Base-by-base conservation (phyloP, 352 stramenopile species). In the Globisporangium rhizosaccharum region DNA sequence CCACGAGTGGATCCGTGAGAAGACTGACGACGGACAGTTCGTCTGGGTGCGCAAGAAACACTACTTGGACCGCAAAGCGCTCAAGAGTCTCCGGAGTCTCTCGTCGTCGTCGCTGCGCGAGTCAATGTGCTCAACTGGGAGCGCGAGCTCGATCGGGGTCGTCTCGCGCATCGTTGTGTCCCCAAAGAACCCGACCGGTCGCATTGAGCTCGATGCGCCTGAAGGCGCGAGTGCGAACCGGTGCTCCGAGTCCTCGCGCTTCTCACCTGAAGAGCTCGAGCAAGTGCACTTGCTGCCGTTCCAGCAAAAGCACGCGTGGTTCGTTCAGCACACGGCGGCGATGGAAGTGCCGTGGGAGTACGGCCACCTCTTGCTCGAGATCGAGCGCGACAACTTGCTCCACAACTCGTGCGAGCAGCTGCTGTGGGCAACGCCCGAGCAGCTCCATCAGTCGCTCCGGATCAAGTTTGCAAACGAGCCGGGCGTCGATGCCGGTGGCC, bases 391-490 rank as follows among this genome's bases (percentile, higher is more conserved):
- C 18, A 93, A 95, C 59, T 61, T 97, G 28, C 74, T 97, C 0
- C 85, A 96, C 66, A 93, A 97, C 56, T 96, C 85, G 37, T 94
- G 87, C 39, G 77, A 93, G 60, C 87, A 96, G 54, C 66, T 96
- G 11, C 62, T 96, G 42, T 92, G 82, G 75, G 86, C 91, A 4
- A 87, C 81, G 10, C 75, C 75, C 1, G 84, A 91, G 51, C 84
- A 96, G 51, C 71, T 97, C 4, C 82, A 94, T 39, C 84, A 94
- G 62, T 94, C 85, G 39, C 71, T 96, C 25, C 76, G 87, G 44
- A 92, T 96, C 59, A 92, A 96, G 61, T 97, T 97, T 70, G 74
- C 88, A 8, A 92, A 95, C 60, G 90, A 97, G 41, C 84, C 85
- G 17, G 90, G 90, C n/a, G 82, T 97, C 11, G 90, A 97, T 70